Evolutionary conservation across 805 yeast genomes (phyloP), one percentile per base, ranked within the genome.

Genomic region (Lachancea cidri): DNA sequence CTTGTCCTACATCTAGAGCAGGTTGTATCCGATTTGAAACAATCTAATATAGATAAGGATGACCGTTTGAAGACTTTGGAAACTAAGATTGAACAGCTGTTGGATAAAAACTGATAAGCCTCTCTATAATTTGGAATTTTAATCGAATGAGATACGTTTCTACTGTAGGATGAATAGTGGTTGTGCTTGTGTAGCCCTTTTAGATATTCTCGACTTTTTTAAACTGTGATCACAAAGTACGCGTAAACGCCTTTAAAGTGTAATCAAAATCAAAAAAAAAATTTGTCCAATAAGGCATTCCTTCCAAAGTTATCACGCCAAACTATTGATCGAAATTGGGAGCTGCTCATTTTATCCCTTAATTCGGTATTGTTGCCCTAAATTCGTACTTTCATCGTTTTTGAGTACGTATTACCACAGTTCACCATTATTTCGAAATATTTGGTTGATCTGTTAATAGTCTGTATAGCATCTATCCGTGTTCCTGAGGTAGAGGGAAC

Each of bases 41-140:
- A 69, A 14, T 68, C 81, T 3, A 81, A 77, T 41, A 48, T 71
- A n/a, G 82, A 76, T 25, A 84, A 83, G 55, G 91, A 84, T 54
- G 79, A 68, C 32, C 77, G 77, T 56, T 62, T 85, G 41, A 67
- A 66, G 22, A 56, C 70, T 5, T 63, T 85, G 32, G 91, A 84
- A 60, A 64, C 62, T 20, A 84, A 81, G 61, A 66, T 85, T 35
- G 82, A 81, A 37, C 60, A 68, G 37, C 62, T 83, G 31, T 54
- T 77, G 36, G 65, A 67, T 18, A 73, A 71, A 22, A 22, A 11
- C 27, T 22, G 11, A 22, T 22, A 22, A 22, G 11, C n/a, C n/a
- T n/a, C n/a, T n/a, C n/a, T n/a, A n/a, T n/a, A n/a, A n/a, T n/a
- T n/a, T n/a, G n/a, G n/a, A n/a, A n/a, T n/a, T 22, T 22, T 22